Base-by-base conservation (phyloP, 768 basidiomycete genomes). In the Serendipita vermifera region DNA sequence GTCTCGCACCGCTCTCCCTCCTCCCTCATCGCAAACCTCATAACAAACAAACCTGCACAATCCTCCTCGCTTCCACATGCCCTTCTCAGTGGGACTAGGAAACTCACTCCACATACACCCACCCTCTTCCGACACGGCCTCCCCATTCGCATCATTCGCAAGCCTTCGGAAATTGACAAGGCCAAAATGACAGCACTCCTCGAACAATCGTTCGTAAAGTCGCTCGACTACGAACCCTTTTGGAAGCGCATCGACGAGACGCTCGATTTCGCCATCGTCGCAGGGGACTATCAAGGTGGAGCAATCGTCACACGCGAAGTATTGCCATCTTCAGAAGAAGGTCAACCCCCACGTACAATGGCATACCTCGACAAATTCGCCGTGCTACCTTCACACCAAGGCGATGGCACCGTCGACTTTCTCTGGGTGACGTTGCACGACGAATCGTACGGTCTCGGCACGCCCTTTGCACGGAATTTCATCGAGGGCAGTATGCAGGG, bases 301-400 rank as follows among this genome's bases (percentile, higher is more conserved):
- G 96, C 93, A 20, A 79, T 99, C 63, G 91, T 97, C 55, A 99
- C 96, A 7, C 69, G 68, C 55, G 79, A 82, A 66, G 54, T 39
- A 55, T n/a, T 14, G 22, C 41, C 32, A 75, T 82, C 58, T 63
- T 51, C 46, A 27, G 7, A 51, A 24, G 5, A 22, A 5, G 20
- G 22, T 22, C 56, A 32, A n/a, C 33, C 3, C 20, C 55, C 22
- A 24, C 56, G 14, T 27, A 39, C 83, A 4, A 81, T 94, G 59
- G 83, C 87, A 14, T 99, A 99, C 70, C 80, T 99, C 46, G 96
- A 99, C 76, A 99, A 99, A 71, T 99, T 99, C 67, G 94, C 93
- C 14, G 92, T 99, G 36, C 75, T 93, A 35, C 96, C 96, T 2
- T 82, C 76, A 58, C 82, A 97, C 65, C 96, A 99, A 69, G 96